A percentile compares a stretch with the other conserved stretches of the same genome.
These are phyloP conservation scores for Termitomyces sp. DNA, from an alignment of 768 basidiomycete species.

Conservation along the genomic window DNA sequence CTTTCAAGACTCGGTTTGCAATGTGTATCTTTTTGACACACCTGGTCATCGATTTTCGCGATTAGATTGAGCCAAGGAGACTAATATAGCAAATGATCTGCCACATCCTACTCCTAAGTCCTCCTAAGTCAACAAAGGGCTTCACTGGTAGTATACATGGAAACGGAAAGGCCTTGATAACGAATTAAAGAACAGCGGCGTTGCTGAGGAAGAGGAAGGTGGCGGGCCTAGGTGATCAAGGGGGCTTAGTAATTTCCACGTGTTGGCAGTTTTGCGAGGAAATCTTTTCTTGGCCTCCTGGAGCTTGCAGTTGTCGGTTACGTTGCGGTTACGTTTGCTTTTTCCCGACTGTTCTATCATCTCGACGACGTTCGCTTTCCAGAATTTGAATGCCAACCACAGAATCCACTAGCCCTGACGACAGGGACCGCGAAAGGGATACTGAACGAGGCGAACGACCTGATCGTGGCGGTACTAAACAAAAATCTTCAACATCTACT, in stretches of 20 bases:
- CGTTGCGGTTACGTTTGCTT: not conserved
- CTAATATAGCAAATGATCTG: not conserved
- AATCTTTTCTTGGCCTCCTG: constrained; percentile 29
- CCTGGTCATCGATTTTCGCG: no score
- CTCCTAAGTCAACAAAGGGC: not conserved
- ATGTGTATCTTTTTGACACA: not conserved
- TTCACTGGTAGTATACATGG: not conserved
- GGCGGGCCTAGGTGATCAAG: not conserved
- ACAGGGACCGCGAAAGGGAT: constrained; percentile 20
- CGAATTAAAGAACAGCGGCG: not conserved
- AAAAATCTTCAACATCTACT: constrained; percentile 16
- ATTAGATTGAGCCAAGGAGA: no score
- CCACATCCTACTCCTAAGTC: not conserved
- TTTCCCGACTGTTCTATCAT: not conserved
- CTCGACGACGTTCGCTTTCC: constrained; percentile 1
- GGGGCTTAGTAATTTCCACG: constrained; percentile 34
- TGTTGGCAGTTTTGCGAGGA: constrained; percentile 34
- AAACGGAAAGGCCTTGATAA: not conserved
- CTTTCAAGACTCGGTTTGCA: not conserved
- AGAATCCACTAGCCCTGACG: constrained; percentile 18
- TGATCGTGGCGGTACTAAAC: constrained; percentile 16
- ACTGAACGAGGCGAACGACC: constrained; percentile 15
- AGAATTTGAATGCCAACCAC: constrained; percentile 16
- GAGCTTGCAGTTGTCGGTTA: constrained; percentile 4
- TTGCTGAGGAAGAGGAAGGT: not conserved